phyloP scores from a whole-genome alignment of 177 flowering plant species.

The Vitis hybrid region DNA sequence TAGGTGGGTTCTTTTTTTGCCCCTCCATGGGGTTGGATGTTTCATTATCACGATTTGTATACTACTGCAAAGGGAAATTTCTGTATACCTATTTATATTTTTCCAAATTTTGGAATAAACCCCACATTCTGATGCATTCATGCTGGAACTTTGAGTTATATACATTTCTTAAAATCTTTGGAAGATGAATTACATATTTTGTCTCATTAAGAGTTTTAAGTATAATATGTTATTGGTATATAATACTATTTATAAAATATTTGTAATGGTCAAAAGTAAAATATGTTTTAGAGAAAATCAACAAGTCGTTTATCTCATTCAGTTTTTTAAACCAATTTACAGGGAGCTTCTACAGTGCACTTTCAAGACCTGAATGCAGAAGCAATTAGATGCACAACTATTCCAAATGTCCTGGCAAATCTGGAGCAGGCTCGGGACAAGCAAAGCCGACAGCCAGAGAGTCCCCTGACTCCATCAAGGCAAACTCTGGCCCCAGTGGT shows the following conservation, averaged over 20 bases:
- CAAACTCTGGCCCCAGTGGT: constrained; percentile 64
- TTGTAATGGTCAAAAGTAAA: neutral
- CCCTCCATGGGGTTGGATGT: too few species aligned
- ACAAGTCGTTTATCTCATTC: constrained; percentile 7
- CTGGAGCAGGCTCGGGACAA: constrained; percentile 88
- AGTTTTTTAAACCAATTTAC: constrained; percentile 12
- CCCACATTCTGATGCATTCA: too few species aligned
- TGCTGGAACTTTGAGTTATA: too few species aligned
- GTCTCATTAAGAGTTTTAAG: too few species aligned
- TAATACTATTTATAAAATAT: neutral
- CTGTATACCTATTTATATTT: too few species aligned
- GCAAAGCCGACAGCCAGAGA: constrained; percentile 83
- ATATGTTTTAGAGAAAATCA: neutral
- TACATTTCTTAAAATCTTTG: too few species aligned
- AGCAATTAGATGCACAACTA: constrained; percentile 76
- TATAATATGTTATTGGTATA: neutral
- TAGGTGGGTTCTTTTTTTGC: neutral
- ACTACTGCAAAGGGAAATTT: neutral
- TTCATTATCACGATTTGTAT: too few species aligned
- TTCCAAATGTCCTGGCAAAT: constrained; percentile 87
- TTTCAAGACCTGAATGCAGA: constrained; percentile 91
- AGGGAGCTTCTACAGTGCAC: constrained; percentile 85
- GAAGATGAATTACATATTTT: too few species aligned
- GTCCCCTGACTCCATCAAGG: constrained; percentile 88
- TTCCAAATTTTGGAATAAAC: too few species aligned